Evolutionary conservation across 768 basidiomycete genomes (phyloP).

Genomic region (Amanita fuliginea): DNA sequence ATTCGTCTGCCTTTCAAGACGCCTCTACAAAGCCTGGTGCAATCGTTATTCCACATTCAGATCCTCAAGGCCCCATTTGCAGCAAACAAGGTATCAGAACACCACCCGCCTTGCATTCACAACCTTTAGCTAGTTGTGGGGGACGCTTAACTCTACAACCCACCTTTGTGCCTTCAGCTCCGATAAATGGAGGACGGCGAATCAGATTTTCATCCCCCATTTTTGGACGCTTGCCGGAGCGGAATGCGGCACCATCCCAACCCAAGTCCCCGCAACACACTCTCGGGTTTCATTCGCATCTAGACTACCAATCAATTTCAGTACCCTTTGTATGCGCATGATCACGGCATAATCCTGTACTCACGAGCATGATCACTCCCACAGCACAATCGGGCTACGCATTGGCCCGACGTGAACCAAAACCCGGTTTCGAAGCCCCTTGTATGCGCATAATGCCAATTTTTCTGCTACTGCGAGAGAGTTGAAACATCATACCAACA

Average conservation of each 20-base stretch:
- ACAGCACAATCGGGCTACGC: not conserved
- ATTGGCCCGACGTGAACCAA: not conserved
- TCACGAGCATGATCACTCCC: not conserved
- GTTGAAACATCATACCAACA: not conserved
- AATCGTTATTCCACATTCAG: not conserved
- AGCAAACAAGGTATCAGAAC: not conserved
- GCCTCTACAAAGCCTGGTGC: not conserved
- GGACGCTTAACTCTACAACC: not conserved
- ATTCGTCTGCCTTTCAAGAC: not conserved
- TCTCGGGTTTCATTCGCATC: not conserved
- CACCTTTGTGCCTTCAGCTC: not conserved
- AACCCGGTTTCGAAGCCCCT: not conserved
- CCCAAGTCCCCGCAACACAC: not conserved
- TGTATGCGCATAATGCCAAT: conserved; percentile 1
- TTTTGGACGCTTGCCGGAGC: not conserved
- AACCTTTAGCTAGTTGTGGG: not conserved
- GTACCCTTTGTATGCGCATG: not conserved
- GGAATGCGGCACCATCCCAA: not conserved
- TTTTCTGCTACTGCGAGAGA: not conserved
- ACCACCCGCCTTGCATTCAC: not conserved
- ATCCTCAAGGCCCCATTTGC: not conserved
- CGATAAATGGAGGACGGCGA: not conserved
- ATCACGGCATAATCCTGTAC: not conserved
- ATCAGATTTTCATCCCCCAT: not conserved
- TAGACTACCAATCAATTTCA: not conserved